Base-by-base conservation (phyloP, 2,329 filamentous ascomycete species). In the Curvularia hawaiiensis region DNA sequence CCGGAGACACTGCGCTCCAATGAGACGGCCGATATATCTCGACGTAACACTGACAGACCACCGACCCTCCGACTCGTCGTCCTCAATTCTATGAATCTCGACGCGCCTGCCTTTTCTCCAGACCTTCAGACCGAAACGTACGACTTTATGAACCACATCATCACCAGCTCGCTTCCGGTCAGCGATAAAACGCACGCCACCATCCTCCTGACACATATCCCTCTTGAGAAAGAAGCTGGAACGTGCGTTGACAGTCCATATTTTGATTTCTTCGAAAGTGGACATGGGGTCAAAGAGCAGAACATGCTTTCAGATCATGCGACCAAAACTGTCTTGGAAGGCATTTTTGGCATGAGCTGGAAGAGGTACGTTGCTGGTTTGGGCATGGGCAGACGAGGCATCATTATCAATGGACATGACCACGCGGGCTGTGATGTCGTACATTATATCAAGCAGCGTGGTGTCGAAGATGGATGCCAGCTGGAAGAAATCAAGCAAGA, bases 321-420 rank as follows among this genome's bases (percentile, higher is more conserved):
- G 4, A 92, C 87, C 67, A 75, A 76, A 3, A 84, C 83, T 1
- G 86, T 97, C n/a, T 79, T 97, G 1, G 88, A 96, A 75, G 91
- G 92, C 1, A 84, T 98, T 2, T 93, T 91, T 64, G 92, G 92
- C 11, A 86, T 95, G 77, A 90, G 82, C 68, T 85, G 84, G 6
- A 84, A 90, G 61, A 67, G 79, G 1, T 75, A 79, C 30, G 89
- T 85, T 0, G 80, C 85, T 0, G 86, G 81, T 0, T 72, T 77
- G 11, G 92, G 92, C 1, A 78, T 79, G 50, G 91, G 92, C 1
- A 82, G 91, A 16, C 84, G 81, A 9, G 93, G 94, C 0, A 79
- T 98, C 6, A 87, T 99, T 26, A 78, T 99, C 39, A 97, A 93
- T 48, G 95, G 95, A 0, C 95, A 99, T 73, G 95, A 99, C 71